These are phyloP conservation scores for Trametes maxima DNA, from an alignment of 768 basidiomycete genomes.

Conservation along the genomic window DNA sequence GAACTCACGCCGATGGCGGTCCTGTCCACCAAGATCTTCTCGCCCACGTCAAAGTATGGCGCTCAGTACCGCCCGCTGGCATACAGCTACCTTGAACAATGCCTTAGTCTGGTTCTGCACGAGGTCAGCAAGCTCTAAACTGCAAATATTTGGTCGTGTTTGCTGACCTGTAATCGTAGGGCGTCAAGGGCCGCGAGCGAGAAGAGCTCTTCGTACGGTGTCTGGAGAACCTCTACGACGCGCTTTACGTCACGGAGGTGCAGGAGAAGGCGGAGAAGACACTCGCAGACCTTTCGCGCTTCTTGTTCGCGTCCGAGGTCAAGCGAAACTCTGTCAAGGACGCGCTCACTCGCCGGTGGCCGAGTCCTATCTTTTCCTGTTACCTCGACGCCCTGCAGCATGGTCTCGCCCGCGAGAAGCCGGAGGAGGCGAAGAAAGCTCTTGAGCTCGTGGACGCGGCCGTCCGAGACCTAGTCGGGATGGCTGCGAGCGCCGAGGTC, in stretches of 20 bases:
- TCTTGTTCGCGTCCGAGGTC: conserved; percentile 77
- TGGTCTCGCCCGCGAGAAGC: conserved; percentile 67
- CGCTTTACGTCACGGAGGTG: conserved; percentile 68
- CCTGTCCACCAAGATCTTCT: conserved; percentile 66
- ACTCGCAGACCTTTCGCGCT: conserved; percentile 66
- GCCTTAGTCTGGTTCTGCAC: conserved; percentile 68
- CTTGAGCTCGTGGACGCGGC: conserved; percentile 62
- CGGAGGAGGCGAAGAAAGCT: conserved; percentile 61
- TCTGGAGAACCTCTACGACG: conserved; percentile 79
- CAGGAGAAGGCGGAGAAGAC: conserved; percentile 70
- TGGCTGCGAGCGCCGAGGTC: conserved; percentile 50
- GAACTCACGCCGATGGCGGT: conserved; percentile 65
- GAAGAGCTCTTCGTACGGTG: conserved; percentile 71
- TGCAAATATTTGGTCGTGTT: not conserved
- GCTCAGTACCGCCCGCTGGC: conserved; percentile 56
- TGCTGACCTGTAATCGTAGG: conserved; percentile 43
- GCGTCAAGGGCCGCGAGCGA: conserved; percentile 68
- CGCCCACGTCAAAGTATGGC: conserved; percentile 29
- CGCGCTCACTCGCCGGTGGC: conserved; percentile 50
- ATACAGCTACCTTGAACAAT: conserved; percentile 71
- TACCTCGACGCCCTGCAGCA: conserved; percentile 83
- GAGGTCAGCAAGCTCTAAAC: conserved; percentile 52
- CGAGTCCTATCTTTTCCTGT: conserved; percentile 61
- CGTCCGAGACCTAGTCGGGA: conserved; percentile 64
- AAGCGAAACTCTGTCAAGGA: conserved; percentile 59